Conservation (phyloP, 176 grass and related monocot species). For the Musa acuminata region DNA sequence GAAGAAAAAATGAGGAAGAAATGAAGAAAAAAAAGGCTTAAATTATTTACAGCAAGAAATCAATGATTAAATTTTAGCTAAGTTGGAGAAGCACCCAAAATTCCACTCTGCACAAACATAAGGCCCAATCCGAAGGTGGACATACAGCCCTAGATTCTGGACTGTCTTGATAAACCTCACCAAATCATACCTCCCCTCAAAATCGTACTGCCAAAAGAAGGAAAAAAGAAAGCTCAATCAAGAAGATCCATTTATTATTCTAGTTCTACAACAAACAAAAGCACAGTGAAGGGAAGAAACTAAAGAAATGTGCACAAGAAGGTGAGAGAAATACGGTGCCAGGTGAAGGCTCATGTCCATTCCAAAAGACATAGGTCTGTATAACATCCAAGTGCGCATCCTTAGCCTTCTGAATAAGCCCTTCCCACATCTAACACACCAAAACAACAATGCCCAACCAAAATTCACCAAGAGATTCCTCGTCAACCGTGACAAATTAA, state of each 20-base stretch:
- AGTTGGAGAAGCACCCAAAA: slow-evolving; percentile 58
- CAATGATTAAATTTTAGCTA: too few relatives aligned
- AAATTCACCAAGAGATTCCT: background rate
- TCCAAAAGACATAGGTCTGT: slow-evolving; percentile 99
- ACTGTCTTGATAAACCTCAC: slow-evolving; percentile 89
- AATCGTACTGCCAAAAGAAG: slow-evolving; percentile 68
- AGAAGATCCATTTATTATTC: slow-evolving; percentile 11
- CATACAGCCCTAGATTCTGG: slow-evolving; percentile 76
- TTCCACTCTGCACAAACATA: slow-evolving; percentile 99
- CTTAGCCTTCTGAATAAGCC: slow-evolving; percentile 85
- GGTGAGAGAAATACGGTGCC: slow-evolving; percentile 48
- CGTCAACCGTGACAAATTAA: background rate
- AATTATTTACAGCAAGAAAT: slow-evolving; percentile 14
- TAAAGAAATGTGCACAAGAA: slow-evolving; percentile 16
- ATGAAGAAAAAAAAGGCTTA: slow-evolving; percentile 1
- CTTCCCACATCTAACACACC: slow-evolving; percentile 83
- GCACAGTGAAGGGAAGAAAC: background rate
- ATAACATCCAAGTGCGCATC: slow-evolving; percentile 95
- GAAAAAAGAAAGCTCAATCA: slow-evolving; percentile 22
- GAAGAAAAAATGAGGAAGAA: slow-evolving; percentile 8
- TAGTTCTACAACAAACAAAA: background rate
- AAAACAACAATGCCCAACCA: slow-evolving; percentile 6
- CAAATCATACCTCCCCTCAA: slow-evolving; percentile 94
- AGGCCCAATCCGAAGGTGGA: slow-evolving; percentile 92
- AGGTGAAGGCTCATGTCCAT: slow-evolving; percentile 84